A percentile compares a stretch with the other conserved stretches of the same genome.
Conservation (phyloP, 768 basidiomycete species). For the Lactifluus pinguis region DNA sequence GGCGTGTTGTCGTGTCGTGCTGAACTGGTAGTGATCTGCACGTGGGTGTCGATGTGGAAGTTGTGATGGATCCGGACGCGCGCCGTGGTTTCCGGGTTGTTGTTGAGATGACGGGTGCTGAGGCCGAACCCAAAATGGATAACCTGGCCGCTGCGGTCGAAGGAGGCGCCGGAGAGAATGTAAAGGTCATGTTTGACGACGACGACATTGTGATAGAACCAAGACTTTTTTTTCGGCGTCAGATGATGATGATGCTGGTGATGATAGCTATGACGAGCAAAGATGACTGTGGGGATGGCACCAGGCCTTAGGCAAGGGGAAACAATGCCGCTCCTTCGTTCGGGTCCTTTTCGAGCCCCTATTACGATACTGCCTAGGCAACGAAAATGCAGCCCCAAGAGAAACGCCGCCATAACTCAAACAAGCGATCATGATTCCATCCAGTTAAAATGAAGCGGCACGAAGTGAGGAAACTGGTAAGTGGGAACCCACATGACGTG, state of each 20-base stretch:
- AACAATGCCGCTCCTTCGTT: neutral
- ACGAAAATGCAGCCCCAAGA: neutral
- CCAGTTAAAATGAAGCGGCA: no score
- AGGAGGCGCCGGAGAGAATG: neutral
- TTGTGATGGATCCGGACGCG: neutral
- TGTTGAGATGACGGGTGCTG: neutral
- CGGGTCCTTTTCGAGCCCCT: neutral
- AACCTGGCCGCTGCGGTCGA: neutral
- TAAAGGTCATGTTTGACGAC: neutral
- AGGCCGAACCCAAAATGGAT: neutral
- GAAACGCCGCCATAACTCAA: no score
- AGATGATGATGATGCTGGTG: neutral
- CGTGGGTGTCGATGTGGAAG: neutral
- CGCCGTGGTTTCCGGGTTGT: neutral
- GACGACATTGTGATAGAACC: neutral
- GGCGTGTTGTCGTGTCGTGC: constrained; percentile 10
- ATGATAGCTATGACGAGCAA: neutral
- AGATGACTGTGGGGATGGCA: neutral
- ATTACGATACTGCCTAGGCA: neutral
- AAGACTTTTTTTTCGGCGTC: neutral
- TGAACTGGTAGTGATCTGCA: neutral
- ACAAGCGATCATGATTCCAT: neutral
- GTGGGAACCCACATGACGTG: no score
- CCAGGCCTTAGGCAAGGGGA: constrained; percentile 6
- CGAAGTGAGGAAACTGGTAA: no score